Conservation (phyloP, 495 filamentous ascomycete genomes). For the Entonaema liquescens region DNA sequence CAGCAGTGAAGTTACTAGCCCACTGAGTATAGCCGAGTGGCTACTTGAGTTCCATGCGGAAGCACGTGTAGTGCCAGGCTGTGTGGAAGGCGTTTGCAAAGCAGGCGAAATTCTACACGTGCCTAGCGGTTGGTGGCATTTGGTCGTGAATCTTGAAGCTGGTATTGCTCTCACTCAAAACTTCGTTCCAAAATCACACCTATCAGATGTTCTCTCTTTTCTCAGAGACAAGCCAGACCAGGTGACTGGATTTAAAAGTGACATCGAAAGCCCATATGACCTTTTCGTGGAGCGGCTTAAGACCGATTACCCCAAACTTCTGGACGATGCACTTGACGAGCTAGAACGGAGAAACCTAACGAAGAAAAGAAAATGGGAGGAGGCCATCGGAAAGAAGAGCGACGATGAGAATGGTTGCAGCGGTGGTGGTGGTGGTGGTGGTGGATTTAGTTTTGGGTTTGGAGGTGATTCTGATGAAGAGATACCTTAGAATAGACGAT, state of each 20-base stretch:
- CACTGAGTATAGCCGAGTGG: constrained; percentile 96
- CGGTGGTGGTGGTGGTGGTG: constrained; percentile 46
- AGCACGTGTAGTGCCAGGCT: constrained; percentile 79
- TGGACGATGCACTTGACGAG: constrained; percentile 70
- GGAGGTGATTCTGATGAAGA: constrained; percentile 63
- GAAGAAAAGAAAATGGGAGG: constrained; percentile 89
- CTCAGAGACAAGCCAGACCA: constrained; percentile 82
- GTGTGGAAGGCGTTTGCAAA: constrained; percentile 84
- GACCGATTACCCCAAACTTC: constrained; percentile 67
- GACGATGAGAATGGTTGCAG: constrained; percentile 54
- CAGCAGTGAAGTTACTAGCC: constrained; percentile 92
- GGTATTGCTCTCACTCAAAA: constrained; percentile 95
- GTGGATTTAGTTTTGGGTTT: constrained; percentile 83
- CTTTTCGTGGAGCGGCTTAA: constrained; percentile 77
- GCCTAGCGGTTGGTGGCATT: constrained; percentile 93
- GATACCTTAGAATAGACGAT: constrained; percentile 44
- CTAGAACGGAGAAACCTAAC: constrained; percentile 67
- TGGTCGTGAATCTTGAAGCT: constrained; percentile 86
- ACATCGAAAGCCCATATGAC: constrained; percentile 76
- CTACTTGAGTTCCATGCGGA: constrained; percentile 90
- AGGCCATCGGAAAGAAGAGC: constrained; percentile 65
- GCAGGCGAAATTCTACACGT: constrained; percentile 94
- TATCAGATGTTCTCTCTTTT: constrained; percentile 81
- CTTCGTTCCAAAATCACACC: constrained; percentile 83
- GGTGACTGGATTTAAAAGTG: constrained; percentile 82